These are phyloP conservation scores for Talaromyces wortmannii DNA, from an alignment of 495 filamentous ascomycete species.

Conservation along the genomic window DNA sequence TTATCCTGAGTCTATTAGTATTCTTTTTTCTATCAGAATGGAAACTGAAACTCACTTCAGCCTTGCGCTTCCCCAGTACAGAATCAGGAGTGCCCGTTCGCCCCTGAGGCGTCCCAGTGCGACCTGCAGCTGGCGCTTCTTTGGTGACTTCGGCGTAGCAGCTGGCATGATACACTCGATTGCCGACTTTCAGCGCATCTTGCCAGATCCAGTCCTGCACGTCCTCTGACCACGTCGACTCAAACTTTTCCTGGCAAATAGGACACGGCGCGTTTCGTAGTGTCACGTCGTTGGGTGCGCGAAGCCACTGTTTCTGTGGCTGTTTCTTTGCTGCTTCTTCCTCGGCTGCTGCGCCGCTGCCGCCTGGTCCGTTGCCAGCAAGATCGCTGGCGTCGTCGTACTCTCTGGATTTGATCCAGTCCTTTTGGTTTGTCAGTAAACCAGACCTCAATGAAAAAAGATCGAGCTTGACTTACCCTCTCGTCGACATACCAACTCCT, in stretches of 20 bases:
- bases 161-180: constrained; percentile 78
- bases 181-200: constrained; percentile 75
- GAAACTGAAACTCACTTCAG: constrained; percentile 47
- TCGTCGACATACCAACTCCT: constrained; percentile 93
- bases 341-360: constrained; percentile 23
- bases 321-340: constrained; percentile 39
- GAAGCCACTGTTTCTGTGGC: constrained; percentile 68
- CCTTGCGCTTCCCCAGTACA: constrained; percentile 70
- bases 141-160: constrained; percentile 81
- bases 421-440: constrained; percentile 31
- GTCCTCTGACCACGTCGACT: constrained; percentile 81
- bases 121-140: constrained; percentile 37
- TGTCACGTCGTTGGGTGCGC: constrained; percentile 70
- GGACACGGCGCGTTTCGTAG: constrained; percentile 70
- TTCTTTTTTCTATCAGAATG: background rate
- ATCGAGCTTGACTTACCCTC: constrained; percentile 50
- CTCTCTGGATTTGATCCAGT: constrained; percentile 84
- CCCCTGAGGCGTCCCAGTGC: constrained; percentile 31
- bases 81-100: constrained; percentile 55
- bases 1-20: constrained; percentile 6
- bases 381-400: constrained; percentile 54
- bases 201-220: constrained; percentile 96
- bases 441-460: background rate
- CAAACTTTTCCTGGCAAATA: constrained; percentile 93
- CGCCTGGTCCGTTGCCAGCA: constrained; percentile 27